Conservation (phyloP, 129 eudicot species). For the Flaveria linearis region DNA sequence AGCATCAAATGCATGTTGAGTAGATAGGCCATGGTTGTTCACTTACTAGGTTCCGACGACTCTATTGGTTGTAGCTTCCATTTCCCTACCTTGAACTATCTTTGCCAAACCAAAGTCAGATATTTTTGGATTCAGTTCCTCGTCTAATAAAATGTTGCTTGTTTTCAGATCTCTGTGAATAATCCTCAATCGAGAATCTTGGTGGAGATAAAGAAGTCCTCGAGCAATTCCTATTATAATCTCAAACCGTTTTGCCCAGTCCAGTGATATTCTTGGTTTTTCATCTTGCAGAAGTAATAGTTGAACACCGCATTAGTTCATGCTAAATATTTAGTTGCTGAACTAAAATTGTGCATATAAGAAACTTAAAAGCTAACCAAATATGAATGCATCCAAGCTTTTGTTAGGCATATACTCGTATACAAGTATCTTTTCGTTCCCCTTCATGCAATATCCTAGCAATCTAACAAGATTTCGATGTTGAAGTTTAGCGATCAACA, state of each 20-base stretch:
- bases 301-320: not conserved
- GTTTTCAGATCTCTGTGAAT: constrained; percentile 45
- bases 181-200: constrained; percentile 47
- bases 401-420: constrained; percentile 56
- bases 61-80: constrained; percentile 40
- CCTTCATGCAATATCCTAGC: constrained; percentile 51
- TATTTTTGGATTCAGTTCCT: constrained; percentile 45
- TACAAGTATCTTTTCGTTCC: constrained; percentile 43
- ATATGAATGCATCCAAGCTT: constrained; percentile 50
- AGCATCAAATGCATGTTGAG: not conserved
- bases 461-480: constrained; percentile 55
- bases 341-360: not conserved
- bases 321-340: not conserved
- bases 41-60: constrained; percentile 51
- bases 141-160: constrained; percentile 49
- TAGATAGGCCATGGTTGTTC: not conserved
- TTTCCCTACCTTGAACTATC: constrained; percentile 49
- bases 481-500: constrained; percentile 51
- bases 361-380: constrained; percentile 39
- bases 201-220: constrained; percentile 54
- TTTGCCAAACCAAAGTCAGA: constrained; percentile 56
- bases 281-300: constrained; percentile 16
- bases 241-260: constrained; percentile 42
- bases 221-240: constrained; percentile 47
- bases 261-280: constrained; percentile 20